A percentile compares a stretch with the other conserved stretches of the same genome.
Conservation (phyloP, 2,329 filamentous ascomycete genomes). For the Trichoderma hamatum region DNA sequence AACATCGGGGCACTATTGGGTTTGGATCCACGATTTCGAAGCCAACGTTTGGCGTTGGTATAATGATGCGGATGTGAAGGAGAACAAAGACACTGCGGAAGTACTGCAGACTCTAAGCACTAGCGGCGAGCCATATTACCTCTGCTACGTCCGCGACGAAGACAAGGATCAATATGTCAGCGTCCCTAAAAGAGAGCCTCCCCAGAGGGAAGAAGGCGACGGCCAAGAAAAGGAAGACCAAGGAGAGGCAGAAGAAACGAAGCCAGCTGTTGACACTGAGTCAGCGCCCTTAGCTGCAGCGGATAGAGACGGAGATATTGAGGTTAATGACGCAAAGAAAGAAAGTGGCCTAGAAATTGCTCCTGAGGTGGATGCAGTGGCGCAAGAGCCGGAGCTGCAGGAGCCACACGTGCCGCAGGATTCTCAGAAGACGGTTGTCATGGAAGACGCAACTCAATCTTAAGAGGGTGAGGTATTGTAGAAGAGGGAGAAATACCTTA, state of each 20-base stretch:
- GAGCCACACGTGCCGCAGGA: background rate
- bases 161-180: constrained; percentile 58
- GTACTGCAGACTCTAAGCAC: constrained; percentile 70
- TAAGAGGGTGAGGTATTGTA: background rate
- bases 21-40: constrained; percentile 91
- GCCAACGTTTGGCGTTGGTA: constrained; percentile 86
- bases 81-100: constrained; percentile 64
- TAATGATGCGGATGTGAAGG: constrained; percentile 82
- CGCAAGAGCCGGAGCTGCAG: background rate
- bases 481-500: background rate
- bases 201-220: constrained; percentile 25
- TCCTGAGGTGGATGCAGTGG: constrained; percentile 1
- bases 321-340: constrained; percentile 25
- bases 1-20: constrained; percentile 88
- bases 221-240: background rate
- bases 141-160: constrained; percentile 78
- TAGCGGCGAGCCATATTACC: constrained; percentile 77
- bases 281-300: constrained; percentile 18
- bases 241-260: background rate
- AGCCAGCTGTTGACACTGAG: background rate
- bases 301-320: constrained; percentile 36
- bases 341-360: background rate
- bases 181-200: constrained; percentile 46
- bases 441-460: background rate
- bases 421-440: constrained; percentile 1